Percentiles rank a stretch among this genome's conserved stretches.
phyloP scores from a whole-genome alignment of 306 rosid genomes.

The Malus sylvestris region DNA sequence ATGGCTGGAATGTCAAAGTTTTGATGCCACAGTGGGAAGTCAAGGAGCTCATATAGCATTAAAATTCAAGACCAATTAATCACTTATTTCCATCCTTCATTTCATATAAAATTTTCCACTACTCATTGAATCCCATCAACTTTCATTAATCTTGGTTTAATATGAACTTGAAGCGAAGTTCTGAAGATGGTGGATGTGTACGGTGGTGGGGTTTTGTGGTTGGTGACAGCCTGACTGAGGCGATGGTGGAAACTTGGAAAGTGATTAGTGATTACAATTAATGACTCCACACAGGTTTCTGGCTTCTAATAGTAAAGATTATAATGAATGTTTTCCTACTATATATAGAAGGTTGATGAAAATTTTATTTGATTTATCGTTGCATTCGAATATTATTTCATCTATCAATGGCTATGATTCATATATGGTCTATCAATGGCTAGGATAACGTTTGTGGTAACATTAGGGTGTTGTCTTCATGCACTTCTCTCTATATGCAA shows the following conservation, averaged over 20 bases:
- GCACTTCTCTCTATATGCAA: too few species aligned
- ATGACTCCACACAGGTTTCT: too few species aligned
- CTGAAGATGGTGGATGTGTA: background rate
- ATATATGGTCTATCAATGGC: background rate
- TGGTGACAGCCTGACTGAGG: background rate
- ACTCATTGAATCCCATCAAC: background rate
- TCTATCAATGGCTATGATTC: background rate
- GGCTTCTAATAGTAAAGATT: too few species aligned
- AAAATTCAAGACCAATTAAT: background rate
- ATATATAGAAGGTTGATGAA: background rate
- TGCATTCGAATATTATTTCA: background rate
- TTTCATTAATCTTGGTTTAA: background rate
- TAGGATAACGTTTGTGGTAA: too few species aligned
- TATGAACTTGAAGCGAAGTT: background rate
- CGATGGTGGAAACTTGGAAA: background rate
- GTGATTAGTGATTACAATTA: background rate
- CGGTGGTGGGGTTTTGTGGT: constrained; percentile 4
- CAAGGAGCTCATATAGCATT: background rate
- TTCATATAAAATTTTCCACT: background rate
- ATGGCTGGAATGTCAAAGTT: constrained; percentile 14
- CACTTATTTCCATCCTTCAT: background rate
- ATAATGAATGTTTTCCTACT: background rate
- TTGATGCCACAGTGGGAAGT: constrained; percentile 12
- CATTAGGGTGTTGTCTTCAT: background rate
- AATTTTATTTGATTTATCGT: background rate